Conservation (phyloP, 805 yeast genomes). For the Barnettozyma californica region DNA sequence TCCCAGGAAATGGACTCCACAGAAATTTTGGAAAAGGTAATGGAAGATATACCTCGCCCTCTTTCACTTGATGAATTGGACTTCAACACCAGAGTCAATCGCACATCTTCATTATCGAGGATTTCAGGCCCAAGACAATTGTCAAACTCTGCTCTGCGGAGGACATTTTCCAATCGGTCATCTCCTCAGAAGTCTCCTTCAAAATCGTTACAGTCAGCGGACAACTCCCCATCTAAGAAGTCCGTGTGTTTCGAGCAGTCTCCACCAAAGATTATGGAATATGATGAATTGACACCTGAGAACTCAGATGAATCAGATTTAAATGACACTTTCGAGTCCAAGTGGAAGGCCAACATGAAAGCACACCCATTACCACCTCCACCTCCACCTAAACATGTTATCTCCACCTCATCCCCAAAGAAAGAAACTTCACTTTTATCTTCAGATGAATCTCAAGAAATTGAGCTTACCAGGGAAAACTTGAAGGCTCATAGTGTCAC, state of each 20-base stretch:
- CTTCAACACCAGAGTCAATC: conserved; percentile 25
- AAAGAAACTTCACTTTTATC: conserved; percentile 23
- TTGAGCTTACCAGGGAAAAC: conserved; percentile 25
- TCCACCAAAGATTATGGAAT: conserved; percentile 34
- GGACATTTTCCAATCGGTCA: conserved; percentile 17
- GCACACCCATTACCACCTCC: conserved; percentile 35
- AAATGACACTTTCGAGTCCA: conserved; percentile 19
- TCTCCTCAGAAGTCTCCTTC: conserved; percentile 9
- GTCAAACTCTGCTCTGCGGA: conserved; percentile 17
- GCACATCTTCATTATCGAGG: conserved; percentile 24
- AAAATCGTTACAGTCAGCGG: conserved; percentile 7
- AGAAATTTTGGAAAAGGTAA: conserved; percentile 10
- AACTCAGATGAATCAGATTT: conserved; percentile 18
- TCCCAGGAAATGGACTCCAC: conserved; percentile 1
- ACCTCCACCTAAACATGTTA: conserved; percentile 28
- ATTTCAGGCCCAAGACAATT: conserved; percentile 28
- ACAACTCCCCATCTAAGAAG: conserved; percentile 31
- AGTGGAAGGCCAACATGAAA: conserved; percentile 23
- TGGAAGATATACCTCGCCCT: conserved; percentile 22
- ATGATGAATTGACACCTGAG: conserved; percentile 25
- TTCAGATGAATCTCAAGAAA: conserved; percentile 25
- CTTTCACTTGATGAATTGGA: conserved; percentile 31
- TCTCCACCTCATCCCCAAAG: conserved; percentile 18
- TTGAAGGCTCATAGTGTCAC: conserved; percentile 24
- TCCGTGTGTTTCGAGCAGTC: conserved; percentile 34